Evolutionary conservation across 2,329 filamentous ascomycete species (phyloP).

Genomic region (Ophiostoma perfectum): DNA sequence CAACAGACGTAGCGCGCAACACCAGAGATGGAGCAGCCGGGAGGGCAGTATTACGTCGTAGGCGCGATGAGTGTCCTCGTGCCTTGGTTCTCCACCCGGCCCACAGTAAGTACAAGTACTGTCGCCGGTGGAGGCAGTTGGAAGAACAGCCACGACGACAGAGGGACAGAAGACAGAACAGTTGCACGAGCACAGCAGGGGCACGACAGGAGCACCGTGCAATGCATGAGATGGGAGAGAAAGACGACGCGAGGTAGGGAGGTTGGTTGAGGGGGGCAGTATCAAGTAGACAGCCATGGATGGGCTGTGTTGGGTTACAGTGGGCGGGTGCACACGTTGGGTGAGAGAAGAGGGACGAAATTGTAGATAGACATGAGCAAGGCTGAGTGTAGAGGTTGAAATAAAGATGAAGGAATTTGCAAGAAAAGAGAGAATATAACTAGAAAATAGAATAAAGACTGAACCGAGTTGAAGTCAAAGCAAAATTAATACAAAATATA

Average conservation of each 20-base stretch:
- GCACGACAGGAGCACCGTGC: not conserved
- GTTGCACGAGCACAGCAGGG: conserved; percentile 8
- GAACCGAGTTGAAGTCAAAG: no score
- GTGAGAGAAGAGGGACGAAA: no score
- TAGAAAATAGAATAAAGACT: no score
- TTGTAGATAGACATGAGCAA: no score
- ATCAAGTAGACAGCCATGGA: not conserved
- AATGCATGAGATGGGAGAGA: not conserved
- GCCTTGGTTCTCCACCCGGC: conserved; percentile 9
- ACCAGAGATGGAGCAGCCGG: not conserved
- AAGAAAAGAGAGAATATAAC: no score
- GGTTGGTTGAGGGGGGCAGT: not conserved
- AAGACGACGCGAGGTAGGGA: not conserved
- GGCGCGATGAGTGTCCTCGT: conserved; percentile 15
- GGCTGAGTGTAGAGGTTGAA: no score
- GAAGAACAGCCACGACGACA: not conserved
- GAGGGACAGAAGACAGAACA: not conserved
- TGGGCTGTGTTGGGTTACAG: no score
- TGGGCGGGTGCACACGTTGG: not conserved
- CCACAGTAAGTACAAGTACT: not conserved
- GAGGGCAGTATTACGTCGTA: not conserved
- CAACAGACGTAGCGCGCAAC: not conserved
- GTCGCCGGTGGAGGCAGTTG: not conserved
- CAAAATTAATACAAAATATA: no score
- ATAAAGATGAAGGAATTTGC: no score